Evolutionary conservation across 306 rosid genomes (phyloP).

Genomic region (Acacia acuminata): DNA sequence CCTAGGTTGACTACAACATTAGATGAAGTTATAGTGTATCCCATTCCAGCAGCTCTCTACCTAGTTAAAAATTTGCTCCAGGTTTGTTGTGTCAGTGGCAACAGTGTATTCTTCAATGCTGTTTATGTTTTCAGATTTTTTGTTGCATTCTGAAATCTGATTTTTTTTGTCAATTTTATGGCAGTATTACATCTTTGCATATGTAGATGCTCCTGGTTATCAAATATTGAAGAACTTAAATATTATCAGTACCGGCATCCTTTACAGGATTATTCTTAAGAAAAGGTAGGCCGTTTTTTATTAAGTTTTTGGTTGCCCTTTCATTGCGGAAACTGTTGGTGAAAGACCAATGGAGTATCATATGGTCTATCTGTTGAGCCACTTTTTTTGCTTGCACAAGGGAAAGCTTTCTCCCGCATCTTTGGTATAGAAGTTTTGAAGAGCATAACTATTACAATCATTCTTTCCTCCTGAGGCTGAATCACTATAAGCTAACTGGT

Average conservation of each 20-base stretch:
- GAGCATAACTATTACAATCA: not conserved
- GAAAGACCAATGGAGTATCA: constrained; percentile 8
- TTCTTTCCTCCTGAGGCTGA: constrained; percentile 11
- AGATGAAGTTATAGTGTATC: constrained; percentile 89
- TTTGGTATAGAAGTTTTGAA: constrained; percentile 1
- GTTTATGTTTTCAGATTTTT: constrained; percentile 12
- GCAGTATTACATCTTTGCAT: constrained; percentile 97
- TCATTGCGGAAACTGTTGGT: constrained; percentile 23
- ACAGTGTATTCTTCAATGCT: constrained; percentile 5
- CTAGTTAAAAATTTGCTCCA: constrained; percentile 93
- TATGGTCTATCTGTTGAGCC: constrained; percentile 11
- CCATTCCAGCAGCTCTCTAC: constrained; percentile 92
- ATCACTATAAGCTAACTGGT: constrained; percentile 13
- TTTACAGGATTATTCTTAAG: constrained; percentile 92
- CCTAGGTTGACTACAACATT: constrained; percentile 77
- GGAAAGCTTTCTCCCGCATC: constrained; percentile 6
- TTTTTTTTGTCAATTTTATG: constrained; percentile 29
- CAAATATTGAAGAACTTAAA: constrained; percentile 91
- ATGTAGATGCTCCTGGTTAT: constrained; percentile 98
- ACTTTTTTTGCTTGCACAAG: constrained; percentile 15
- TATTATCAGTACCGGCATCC: constrained; percentile 87
- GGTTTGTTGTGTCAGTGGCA: constrained; percentile 47
- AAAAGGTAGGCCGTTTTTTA: constrained; percentile 50
- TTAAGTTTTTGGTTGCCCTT: constrained; percentile 5
- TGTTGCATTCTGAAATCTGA: constrained; percentile 32